phyloP scores from a whole-genome alignment of 257 asterid genomes.

The Agastache rugosa region DNA sequence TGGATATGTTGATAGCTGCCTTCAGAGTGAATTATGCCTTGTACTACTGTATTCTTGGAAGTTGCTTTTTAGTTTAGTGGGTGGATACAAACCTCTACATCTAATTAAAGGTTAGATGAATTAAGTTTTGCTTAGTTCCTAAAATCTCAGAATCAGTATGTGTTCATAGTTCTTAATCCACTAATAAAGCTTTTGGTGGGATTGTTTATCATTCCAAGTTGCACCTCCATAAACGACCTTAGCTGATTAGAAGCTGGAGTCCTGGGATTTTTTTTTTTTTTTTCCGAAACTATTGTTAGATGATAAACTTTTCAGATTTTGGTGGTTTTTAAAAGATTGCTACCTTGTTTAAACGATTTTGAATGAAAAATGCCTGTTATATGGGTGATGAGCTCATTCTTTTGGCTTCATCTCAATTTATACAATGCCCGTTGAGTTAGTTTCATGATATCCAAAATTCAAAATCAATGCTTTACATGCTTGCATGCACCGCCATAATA shows the following conservation, averaged over 20 bases:
- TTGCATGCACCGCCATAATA: neutral
- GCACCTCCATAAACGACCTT: neutral
- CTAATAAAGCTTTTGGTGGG: neutral
- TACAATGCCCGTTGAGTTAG: neutral
- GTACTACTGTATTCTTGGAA: neutral
- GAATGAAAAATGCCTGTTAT: neutral
- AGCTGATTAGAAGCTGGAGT: neutral
- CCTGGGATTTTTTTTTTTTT: neutral
- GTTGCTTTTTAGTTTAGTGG: neutral
- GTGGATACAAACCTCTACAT: neutral
- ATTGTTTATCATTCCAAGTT: neutral
- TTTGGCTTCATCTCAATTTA: neutral
- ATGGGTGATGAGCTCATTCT: neutral
- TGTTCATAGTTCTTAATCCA: neutral
- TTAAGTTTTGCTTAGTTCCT: neutral
- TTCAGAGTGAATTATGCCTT: neutral
- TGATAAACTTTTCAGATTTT: neutral
- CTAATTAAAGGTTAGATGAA: too few relatives aligned
- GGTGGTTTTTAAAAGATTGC: too few relatives aligned
- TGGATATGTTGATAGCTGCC: neutral
- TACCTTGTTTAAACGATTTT: neutral
- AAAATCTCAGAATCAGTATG: neutral
- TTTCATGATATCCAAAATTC: neutral
- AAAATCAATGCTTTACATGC: neutral
- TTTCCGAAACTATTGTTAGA: neutral